Conservation (phyloP, 371 early-diverging fungal genomes). For the Basidiobolus meristosporus region DNA sequence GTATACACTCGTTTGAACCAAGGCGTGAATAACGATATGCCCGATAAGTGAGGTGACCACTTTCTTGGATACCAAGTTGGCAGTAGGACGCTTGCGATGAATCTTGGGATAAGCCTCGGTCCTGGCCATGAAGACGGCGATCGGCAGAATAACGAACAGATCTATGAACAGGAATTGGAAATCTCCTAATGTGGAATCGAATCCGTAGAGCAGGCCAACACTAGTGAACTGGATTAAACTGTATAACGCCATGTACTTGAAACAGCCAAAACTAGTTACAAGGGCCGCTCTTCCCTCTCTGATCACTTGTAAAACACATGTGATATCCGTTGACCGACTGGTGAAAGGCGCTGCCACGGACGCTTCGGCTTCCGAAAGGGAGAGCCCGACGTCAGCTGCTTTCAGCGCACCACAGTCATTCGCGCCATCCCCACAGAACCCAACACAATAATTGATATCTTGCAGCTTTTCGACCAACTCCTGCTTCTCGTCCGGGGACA, state of each 20-base stretch:
- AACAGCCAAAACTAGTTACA: conserved; percentile 92
- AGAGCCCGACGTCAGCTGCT: conserved; percentile 95
- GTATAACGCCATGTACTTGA: conserved; percentile 94
- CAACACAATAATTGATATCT: conserved; percentile 74
- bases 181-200: conserved; percentile 77
- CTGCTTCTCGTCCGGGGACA: conserved; percentile 98
- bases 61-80: conserved; percentile 73
- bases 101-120: conserved; percentile 63
- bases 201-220: conserved; percentile 70
- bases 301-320: conserved; percentile 81
- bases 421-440: conserved; percentile 99
- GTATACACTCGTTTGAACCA: conserved; percentile 59
- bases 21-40: conserved; percentile 59
- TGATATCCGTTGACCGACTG: conserved; percentile 68
- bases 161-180: conserved; percentile 88
- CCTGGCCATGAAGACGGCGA: conserved; percentile 76
- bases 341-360: conserved; percentile 97
- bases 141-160: conserved; percentile 70
- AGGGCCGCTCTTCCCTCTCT: conserved; percentile 95
- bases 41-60: conserved; percentile 82
- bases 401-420: conserved; percentile 99
- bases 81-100: conserved; percentile 70
- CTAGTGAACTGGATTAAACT: conserved; percentile 75
- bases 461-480: conserved; percentile 80
- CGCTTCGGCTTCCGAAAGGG: conserved; percentile 92